Evolutionary conservation across 2,329 filamentous ascomycete species (phyloP), one percentile per base, ranked within the genome.

Genomic region (Penicillium freii): DNA sequence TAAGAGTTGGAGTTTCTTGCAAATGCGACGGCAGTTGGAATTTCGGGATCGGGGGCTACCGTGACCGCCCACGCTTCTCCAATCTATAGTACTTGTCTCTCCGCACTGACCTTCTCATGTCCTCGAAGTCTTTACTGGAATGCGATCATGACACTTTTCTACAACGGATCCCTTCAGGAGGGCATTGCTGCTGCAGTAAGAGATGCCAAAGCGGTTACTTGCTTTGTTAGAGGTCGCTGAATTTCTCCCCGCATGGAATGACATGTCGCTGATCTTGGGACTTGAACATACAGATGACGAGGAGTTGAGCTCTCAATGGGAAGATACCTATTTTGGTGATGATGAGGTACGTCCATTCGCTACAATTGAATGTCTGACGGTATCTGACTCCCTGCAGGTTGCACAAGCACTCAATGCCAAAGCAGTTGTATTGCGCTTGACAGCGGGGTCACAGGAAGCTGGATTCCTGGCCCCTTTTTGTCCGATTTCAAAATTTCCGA

Each of bases 391-490:
- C 43, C 54, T 66, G 21, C 61, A 88, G 84, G 70, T 89, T 52
- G 80, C 78, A 51, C 75, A 77, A 51, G 69, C 85, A 29, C 79
- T 94, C 56, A 75, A 79, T 27, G 77, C 81, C 36, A 84, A 87
- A 67, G 84, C 90, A 3, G 80, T 97, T 21, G 77, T 88, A 8
- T 79, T 97, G 23, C 84, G 87, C 50, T 80, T 97, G 23, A 75
- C 81, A 34, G 85, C 87, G 19, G 90, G 87, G 23, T 92, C 89
- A 2, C 84, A 89, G 63, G 92, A 96, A 77, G 91, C 91, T 10
- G 86, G 84, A 6, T 95, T 91, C 68, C 80, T 97, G 15, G 84
- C 87, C 10, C 90, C 90, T 45, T 90, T 96, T 67, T 95, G 91
- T 67, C 90, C 91, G 0, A 78, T 96, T n/a, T 83, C 85, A 1